Conservation (phyloP, 805 yeast species). For the Barnettozyma populi region DNA sequence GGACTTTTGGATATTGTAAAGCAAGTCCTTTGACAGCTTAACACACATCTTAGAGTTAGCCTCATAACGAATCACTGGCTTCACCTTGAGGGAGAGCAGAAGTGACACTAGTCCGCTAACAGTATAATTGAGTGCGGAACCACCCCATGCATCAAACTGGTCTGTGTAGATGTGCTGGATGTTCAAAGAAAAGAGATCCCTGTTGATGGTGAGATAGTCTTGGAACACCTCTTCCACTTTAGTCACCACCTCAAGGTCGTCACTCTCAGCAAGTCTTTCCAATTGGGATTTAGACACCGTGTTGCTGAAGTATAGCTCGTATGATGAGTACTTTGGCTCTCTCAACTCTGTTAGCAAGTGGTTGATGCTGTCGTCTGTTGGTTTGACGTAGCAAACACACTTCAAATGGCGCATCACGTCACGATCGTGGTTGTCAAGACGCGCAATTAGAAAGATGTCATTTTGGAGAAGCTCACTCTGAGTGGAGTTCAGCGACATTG, state of each 20-base stretch:
- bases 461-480: slow-evolving; percentile 78
- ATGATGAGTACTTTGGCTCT: slow-evolving; percentile 73
- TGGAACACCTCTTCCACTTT: slow-evolving; percentile 80
- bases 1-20: slow-evolving; percentile 49
- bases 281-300: slow-evolving; percentile 67
- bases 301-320: slow-evolving; percentile 76
- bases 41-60: slow-evolving; percentile 58
- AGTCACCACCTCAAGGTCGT: slow-evolving; percentile 73
- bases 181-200: slow-evolving; percentile 54
- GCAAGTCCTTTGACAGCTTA: slow-evolving; percentile 63
- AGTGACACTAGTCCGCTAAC: slow-evolving; percentile 45
- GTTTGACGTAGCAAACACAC: slow-evolving; percentile 76
- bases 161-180: slow-evolving; percentile 29
- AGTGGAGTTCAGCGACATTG: slow-evolving; percentile 83
- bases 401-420: slow-evolving; percentile 74
- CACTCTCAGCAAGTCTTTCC: slow-evolving; percentile 86
- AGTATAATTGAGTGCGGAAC: slow-evolving; percentile 37
- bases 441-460: slow-evolving; percentile 81
- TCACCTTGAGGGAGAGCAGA: slow-evolving; percentile 64
- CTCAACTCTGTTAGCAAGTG: slow-evolving; percentile 60
- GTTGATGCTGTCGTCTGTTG: slow-evolving; percentile 59
- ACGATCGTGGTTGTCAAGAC: slow-evolving; percentile 52
- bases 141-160: slow-evolving; percentile 40
- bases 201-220: slow-evolving; percentile 73
- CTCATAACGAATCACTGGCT: slow-evolving; percentile 79